A percentile compares a stretch with the other conserved stretches of the same genome.
phyloP scores from a whole-genome alignment of 805 yeast species.

The Candida palmyrensis region DNA sequence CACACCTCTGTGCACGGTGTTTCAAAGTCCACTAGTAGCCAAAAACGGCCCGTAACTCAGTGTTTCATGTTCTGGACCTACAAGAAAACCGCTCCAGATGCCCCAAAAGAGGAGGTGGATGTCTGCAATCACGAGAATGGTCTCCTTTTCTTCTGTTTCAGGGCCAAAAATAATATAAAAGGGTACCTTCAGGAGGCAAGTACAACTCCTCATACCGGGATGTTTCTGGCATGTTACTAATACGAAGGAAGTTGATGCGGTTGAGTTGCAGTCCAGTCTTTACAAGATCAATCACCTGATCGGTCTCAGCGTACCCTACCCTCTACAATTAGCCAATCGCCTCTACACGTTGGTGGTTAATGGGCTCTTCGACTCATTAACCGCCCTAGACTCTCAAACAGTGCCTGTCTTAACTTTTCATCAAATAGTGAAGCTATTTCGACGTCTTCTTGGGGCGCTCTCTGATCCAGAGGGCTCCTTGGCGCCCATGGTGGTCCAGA shows the following conservation, averaged over 20 bases:
- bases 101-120: background rate
- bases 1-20: no score
- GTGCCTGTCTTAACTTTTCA: conserved; percentile 7
- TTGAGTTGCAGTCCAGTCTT: background rate
- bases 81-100: no score
- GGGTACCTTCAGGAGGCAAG: background rate
- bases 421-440: conserved; percentile 8
- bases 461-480: conserved; percentile 3
- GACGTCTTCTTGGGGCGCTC: conserved; percentile 8
- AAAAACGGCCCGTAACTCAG: no score
- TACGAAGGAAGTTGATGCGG: background rate
- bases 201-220: background rate
- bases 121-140: background rate
- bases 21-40: no score
- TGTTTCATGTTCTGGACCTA: no score
- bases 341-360: background rate
- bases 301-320: no score
- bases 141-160: conserved; percentile 1
- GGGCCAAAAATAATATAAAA: background rate
- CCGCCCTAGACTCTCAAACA: background rate
- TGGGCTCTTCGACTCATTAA: background rate
- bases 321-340: no score
- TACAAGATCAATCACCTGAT: conserved; percentile 1
- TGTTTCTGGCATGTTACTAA: background rate
- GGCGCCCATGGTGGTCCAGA: no score